Base-by-base conservation (phyloP, 352 stramenopile genomes). In the Bremia lactucae region DNA sequence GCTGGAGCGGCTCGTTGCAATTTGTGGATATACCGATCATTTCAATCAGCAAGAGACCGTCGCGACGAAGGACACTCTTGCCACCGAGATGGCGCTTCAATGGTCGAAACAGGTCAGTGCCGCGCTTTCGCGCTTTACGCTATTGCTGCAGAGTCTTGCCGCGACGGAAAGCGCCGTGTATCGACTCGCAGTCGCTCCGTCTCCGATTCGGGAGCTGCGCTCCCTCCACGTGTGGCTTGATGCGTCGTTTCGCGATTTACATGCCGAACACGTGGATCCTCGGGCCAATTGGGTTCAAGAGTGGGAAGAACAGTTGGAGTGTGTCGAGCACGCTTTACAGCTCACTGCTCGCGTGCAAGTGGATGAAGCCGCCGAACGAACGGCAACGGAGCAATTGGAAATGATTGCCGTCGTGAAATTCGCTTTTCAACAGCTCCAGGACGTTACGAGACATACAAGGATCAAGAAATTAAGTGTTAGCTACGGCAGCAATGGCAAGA, bases 381-480 rank as follows among this genome's bases (percentile, higher is more conserved):
- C 46, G 2, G 44, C 41, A 6, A 56, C 49, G 14, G 61, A 71
- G 24, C 57, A 67, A 36, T 37, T 22, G 6, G 61, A 67, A 24
- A 59, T 74, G 41, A 61, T 83, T 10, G 71, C 71, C 7, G 59
- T 80, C 20, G 52, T 86, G 9, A 79, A 72, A 28, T 69, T 63
- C 36, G 63, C 73, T 0, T 64, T 72, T 14, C 62, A 74, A 36
- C 60, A 65, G 20, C 42, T 62, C 19, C 50, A 59, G 40, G 46
- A 56, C 6, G 44, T 52, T 13, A 46, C 42, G 1, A 51, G 45
- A 44, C 54, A 46, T 5, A 34, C 34, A n/a, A 47, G 47, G 25
- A 59, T 42, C 29, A 57, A 49, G 34, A 38, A 36, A 37, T 21
- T 33, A 22, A 62, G 36, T 31, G 18, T 13, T 11, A 62, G 56